Evolutionary conservation across 768 basidiomycete species (phyloP).

Genomic region (Podaxis pistillaris): DNA sequence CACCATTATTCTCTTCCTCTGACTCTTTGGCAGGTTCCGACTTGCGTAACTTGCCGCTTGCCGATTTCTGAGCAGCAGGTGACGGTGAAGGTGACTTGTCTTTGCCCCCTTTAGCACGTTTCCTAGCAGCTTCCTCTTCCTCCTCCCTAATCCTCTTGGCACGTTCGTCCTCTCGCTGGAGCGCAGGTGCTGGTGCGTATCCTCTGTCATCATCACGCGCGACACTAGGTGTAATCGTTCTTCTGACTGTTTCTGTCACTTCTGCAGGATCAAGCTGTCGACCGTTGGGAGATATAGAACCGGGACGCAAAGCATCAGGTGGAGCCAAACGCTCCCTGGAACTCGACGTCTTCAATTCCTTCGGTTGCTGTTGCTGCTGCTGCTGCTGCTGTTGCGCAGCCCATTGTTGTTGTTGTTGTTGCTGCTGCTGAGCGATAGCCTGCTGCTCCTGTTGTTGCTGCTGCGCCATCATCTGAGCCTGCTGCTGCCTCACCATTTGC

Average conservation of each 20-base stretch:
- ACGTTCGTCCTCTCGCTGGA: slow-evolving; percentile 29
- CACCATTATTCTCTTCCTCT: slow-evolving; percentile 27
- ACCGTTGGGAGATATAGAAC: slow-evolving; percentile 17
- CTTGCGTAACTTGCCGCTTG: slow-evolving; percentile 40
- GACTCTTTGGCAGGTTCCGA: neutral
- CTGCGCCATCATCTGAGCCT: slow-evolving; percentile 15
- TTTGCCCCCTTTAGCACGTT: slow-evolving; percentile 51
- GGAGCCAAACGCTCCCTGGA: slow-evolving; percentile 49
- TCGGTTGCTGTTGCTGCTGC: slow-evolving; percentile 30
- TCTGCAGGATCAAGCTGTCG: slow-evolving; percentile 61
- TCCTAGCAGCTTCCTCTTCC: slow-evolving; percentile 35
- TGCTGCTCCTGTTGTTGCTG: slow-evolving; percentile 28
- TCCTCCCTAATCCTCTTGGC: slow-evolving; percentile 51
- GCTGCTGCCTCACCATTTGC: slow-evolving; percentile 32
- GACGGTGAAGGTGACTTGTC: slow-evolving; percentile 40
- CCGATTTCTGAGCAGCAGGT: slow-evolving; percentile 18
- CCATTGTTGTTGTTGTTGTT: slow-evolving; percentile 31
- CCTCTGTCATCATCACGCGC: slow-evolving; percentile 50
- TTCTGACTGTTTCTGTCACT: slow-evolving; percentile 69
- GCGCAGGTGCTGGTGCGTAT: slow-evolving; percentile 10
- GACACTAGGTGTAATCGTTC: slow-evolving; percentile 77
- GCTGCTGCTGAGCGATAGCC: slow-evolving; percentile 29
- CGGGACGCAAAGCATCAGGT: slow-evolving; percentile 3
- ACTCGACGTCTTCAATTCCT: slow-evolving; percentile 38
- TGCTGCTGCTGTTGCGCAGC: slow-evolving; percentile 26